A percentile compares a stretch with the other conserved stretches of the same genome.
These are phyloP conservation scores for Fusarium sp. DNA, from an alignment of 2,329 filamentous ascomycete species.

Conservation along the genomic window DNA sequence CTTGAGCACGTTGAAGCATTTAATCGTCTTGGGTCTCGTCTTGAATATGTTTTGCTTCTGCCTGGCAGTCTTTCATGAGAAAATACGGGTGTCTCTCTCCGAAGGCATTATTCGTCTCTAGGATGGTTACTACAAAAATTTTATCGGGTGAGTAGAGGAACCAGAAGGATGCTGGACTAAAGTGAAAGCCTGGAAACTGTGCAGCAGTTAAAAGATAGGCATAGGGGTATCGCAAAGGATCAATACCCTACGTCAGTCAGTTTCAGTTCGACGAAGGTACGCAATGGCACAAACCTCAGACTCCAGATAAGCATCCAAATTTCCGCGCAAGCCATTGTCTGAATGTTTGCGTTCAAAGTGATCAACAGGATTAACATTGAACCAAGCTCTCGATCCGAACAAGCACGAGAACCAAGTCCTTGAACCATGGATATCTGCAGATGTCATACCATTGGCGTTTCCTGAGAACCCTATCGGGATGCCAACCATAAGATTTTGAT, in stretches of 20 bases:
- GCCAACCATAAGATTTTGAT: conserved; percentile 77
- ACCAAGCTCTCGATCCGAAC: conserved; percentile 61
- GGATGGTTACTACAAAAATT: conserved; percentile 71
- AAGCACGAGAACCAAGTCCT: conserved; percentile 48
- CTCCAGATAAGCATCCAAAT: conserved; percentile 70
- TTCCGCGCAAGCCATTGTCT: conserved; percentile 69
- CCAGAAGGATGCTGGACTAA: conserved; percentile 84
- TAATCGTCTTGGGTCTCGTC: background rate
- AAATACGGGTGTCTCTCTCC: conserved; percentile 69
- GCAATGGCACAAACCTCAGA: conserved; percentile 61
- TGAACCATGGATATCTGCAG: conserved; percentile 52
- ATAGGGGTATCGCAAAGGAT: conserved; percentile 71
- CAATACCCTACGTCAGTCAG: conserved; percentile 62
- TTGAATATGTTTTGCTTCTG: conserved; percentile 33
- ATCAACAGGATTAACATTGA: conserved; percentile 69
- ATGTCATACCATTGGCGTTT: conserved; percentile 67
- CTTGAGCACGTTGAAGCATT: conserved; percentile 38
- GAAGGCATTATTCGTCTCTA: conserved; percentile 84
- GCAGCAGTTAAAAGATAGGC: conserved; percentile 80
- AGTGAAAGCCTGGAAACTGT: conserved; percentile 75
- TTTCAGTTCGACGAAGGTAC: background rate
- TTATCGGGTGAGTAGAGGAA: conserved; percentile 75
- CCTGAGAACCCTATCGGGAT: conserved; percentile 74
- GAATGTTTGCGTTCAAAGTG: conserved; percentile 69
- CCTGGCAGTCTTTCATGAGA: conserved; percentile 45